Evolutionary conservation across 805 yeast genomes (phyloP).

Genomic region (Kluyveromyces nonfermentans): DNA sequence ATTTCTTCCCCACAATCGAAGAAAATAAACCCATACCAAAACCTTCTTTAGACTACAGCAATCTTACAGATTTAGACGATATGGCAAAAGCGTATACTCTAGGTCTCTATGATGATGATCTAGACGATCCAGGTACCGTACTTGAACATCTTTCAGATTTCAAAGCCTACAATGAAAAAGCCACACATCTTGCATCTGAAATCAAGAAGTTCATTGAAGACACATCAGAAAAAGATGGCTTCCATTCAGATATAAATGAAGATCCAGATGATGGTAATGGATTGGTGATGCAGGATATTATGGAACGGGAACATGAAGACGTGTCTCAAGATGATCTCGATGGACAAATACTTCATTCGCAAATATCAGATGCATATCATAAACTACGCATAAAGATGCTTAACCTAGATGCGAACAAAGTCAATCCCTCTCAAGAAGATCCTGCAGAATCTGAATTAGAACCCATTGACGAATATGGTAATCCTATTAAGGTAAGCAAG

Average conservation of each 20-base stretch:
- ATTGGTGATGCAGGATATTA: slow-evolving; percentile 22
- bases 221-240: slow-evolving; percentile 8
- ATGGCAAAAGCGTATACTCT: slow-evolving; percentile 53
- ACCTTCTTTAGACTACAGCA: slow-evolving; percentile 32
- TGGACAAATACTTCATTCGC: neutral
- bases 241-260: too few relatives aligned
- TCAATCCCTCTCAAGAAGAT: neutral
- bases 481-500: slow-evolving; percentile 51
- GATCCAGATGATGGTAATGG: slow-evolving; percentile 18
- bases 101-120: slow-evolving; percentile 56
- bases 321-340: slow-evolving; percentile 22
- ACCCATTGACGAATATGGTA: slow-evolving; percentile 57
- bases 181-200: slow-evolving; percentile 29
- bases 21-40: slow-evolving; percentile 5
- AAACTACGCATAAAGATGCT: slow-evolving; percentile 43
- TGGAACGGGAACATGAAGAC: slow-evolving; percentile 26
- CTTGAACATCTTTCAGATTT: slow-evolving; percentile 48
- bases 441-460: slow-evolving; percentile 39
- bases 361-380: slow-evolving; percentile 45
- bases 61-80: slow-evolving; percentile 38
- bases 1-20: neutral
- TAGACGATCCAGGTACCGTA: slow-evolving; percentile 44
- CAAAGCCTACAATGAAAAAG: slow-evolving; percentile 38
- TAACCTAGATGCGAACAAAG: slow-evolving; percentile 33
- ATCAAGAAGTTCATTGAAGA: slow-evolving; percentile 17